A percentile compares a stretch with the other conserved stretches of the same genome.
These are phyloP conservation scores for Sanguinoderma infundibulare DNA, from an alignment of 1,284 basidiomycete genomes.

Conservation along the genomic window DNA sequence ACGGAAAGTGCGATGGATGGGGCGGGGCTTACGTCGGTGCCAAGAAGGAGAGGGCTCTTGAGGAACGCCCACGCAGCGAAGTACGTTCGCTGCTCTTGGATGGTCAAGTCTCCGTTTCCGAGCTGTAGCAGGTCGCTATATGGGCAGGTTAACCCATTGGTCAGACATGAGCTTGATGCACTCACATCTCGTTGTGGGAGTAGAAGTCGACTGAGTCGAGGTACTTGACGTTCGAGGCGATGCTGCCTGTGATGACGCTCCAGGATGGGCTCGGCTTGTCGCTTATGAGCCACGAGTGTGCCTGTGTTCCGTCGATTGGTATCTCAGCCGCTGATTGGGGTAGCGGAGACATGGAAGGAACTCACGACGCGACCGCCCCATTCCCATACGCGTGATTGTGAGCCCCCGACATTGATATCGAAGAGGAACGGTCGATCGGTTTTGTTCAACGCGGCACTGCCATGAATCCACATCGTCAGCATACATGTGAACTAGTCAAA, in stretches of 20 bases:
- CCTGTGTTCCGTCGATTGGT: constrained; percentile 38
- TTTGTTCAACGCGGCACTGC: constrained; percentile 47
- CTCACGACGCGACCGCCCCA: constrained; percentile 58
- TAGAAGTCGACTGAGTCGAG: constrained; percentile 49
- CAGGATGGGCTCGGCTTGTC: constrained; percentile 54
- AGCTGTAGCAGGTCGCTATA: constrained; percentile 61
- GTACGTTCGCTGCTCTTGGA: constrained; percentile 57
- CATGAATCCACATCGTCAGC: no score
- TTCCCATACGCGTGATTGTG: constrained; percentile 51
- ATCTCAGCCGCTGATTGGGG: no score
- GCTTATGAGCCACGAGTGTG: constrained; percentile 61
- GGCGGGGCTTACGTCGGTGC: constrained; percentile 48
- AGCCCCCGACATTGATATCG: constrained; percentile 58
- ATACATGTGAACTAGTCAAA: not conserved
- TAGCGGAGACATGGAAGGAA: constrained; percentile 2
- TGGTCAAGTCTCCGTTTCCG: constrained; percentile 52
- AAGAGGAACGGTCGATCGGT: constrained; percentile 49
- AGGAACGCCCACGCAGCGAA: constrained; percentile 61
- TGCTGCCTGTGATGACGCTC: constrained; percentile 51
- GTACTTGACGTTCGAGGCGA: constrained; percentile 47
- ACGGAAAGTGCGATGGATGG: no score
- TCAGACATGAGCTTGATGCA: not conserved
- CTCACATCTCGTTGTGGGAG: constrained; percentile 56
- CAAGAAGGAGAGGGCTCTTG: constrained; percentile 60
- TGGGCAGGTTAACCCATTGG: not conserved